Conservation (phyloP, 2,329 filamentous ascomycete species). For the Camptophora hylomeconis region DNA sequence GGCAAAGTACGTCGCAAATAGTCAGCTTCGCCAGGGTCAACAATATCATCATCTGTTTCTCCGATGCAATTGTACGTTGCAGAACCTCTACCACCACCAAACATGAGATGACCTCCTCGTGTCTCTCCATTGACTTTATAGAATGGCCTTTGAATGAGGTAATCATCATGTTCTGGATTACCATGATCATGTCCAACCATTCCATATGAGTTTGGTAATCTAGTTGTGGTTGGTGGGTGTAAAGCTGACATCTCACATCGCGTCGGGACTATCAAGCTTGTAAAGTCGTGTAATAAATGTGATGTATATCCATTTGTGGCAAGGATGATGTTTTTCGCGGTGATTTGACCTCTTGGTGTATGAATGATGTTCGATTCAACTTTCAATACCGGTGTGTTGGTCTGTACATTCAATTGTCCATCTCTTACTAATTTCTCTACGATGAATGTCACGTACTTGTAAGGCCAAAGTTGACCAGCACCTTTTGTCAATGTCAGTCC, state of each 20-base stretch:
- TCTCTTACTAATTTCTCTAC: conserved; percentile 41
- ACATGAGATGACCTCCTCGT: conserved; percentile 35
- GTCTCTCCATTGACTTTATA: conserved; percentile 1
- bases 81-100: conserved; percentile 43
- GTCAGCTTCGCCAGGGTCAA: conserved; percentile 32
- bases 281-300: conserved; percentile 55
- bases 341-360: conserved; percentile 55
- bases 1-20: conserved; percentile 27
- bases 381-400: conserved; percentile 18
- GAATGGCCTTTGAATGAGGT: conserved; percentile 46
- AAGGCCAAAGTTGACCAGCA: conserved; percentile 36
- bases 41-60: conserved; percentile 32
- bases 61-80: conserved; percentile 32
- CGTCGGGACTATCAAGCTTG: conserved; percentile 62
- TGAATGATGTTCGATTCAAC: conserved; percentile 42
- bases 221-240: conserved; percentile 27
- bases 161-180: conserved; percentile 48
- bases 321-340: conserved; percentile 53
- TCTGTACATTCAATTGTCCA: conserved; percentile 20
- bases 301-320: conserved; percentile 80
- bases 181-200: conserved; percentile 41
- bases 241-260: conserved; percentile 40
- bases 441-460: conserved; percentile 65
- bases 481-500: conserved; percentile 7
- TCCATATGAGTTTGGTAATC: conserved; percentile 18